Evolutionary conservation across 192 early-diverging fungal species (phyloP).

Genomic region (Neocallimastix lanati): DNA sequence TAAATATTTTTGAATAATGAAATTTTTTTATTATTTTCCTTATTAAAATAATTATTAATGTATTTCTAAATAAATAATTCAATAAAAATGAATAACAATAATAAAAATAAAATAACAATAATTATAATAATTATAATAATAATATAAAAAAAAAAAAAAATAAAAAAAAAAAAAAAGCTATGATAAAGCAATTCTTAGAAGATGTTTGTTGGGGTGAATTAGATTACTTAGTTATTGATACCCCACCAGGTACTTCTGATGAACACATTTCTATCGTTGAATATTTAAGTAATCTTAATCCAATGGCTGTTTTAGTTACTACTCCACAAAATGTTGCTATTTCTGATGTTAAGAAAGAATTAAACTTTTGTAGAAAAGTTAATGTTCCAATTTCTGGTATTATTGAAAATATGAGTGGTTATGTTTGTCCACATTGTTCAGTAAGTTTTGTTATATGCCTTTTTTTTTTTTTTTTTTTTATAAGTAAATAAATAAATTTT

Average conservation of each 20-base stretch:
- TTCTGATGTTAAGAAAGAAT: conserved; percentile 36
- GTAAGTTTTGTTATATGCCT: neutral
- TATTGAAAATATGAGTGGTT: conserved; percentile 34
- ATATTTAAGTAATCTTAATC: conserved; percentile 62
- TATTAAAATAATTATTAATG: too few species aligned
- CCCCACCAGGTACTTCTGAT: conserved; percentile 93
- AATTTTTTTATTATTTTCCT: too few species aligned
- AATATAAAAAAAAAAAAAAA: too few species aligned
- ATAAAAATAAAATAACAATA: too few species aligned
- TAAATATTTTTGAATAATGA: too few species aligned
- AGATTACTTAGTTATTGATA: conserved; percentile 84
- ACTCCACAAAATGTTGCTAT: conserved; percentile 71
- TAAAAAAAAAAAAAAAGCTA: conserved; percentile 28
- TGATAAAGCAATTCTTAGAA: conserved; percentile 92
- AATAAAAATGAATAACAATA: too few species aligned
- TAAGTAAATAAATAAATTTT: too few species aligned
- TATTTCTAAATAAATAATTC: too few species aligned
- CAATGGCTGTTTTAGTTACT: conserved; percentile 76
- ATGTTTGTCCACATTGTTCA: conserved; percentile 17
- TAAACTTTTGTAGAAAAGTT: conserved; percentile 35
- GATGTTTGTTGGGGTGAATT: conserved; percentile 94
- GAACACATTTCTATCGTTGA: conserved; percentile 88
- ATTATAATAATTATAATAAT: too few species aligned
- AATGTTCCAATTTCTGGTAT: conserved; percentile 22
- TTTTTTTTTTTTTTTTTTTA: too few species aligned